Evolutionary conservation across 768 basidiomycete species (phyloP).

Genomic region (Suillus tomentosus): DNA sequence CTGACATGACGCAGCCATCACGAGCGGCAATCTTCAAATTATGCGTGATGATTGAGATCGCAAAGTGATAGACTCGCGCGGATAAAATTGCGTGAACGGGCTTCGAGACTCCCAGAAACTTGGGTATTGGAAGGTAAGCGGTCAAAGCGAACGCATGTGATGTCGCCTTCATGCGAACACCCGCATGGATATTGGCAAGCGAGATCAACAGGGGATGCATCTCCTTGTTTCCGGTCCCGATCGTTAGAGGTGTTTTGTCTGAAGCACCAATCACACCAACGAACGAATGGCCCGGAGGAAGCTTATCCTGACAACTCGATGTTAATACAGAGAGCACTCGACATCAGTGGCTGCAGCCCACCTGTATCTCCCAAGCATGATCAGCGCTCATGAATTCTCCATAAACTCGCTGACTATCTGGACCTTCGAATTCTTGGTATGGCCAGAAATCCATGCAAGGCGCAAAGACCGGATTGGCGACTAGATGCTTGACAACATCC

Average conservation of each 20-base stretch:
- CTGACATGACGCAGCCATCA: constrained; percentile 31
- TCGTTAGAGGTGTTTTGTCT: constrained; percentile 37
- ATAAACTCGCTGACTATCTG: not conserved
- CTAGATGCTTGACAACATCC: too few species aligned
- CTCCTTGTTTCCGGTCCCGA: constrained; percentile 31
- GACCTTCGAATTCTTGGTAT: not conserved
- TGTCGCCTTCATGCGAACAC: constrained; percentile 33
- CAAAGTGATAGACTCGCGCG: constrained; percentile 29
- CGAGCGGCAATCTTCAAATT: constrained; percentile 33
- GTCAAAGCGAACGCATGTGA: constrained; percentile 31
- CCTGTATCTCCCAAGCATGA: not conserved
- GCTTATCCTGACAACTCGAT: not conserved
- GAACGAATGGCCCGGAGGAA: not conserved
- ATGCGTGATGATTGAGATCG: constrained; percentile 30
- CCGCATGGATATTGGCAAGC: constrained; percentile 35
- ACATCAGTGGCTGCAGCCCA: not conserved
- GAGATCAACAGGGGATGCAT: constrained; percentile 36
- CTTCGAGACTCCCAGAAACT: constrained; percentile 23
- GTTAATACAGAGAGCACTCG: not conserved
- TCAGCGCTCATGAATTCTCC: not conserved
- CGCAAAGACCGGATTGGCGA: too few species aligned
- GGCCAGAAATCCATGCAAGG: too few species aligned
- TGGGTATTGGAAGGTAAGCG: constrained; percentile 35
- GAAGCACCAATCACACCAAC: constrained; percentile 30
- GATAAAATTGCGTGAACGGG: constrained; percentile 30